Conservation (phyloP, 257 asterid genomes). For the Eustoma russellianum region DNA sequence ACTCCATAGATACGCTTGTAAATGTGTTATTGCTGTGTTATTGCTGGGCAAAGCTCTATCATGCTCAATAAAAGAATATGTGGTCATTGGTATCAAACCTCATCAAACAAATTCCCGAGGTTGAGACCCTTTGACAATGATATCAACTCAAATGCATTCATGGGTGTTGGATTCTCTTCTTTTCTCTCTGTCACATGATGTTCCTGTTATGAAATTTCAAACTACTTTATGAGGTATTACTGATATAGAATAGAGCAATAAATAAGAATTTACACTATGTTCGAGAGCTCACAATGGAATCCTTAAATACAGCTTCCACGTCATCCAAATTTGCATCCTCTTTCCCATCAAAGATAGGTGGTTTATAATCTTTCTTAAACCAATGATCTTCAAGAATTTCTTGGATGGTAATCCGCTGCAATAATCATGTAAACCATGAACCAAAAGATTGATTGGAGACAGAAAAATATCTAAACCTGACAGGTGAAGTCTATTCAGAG, state of each 20-base stretch:
- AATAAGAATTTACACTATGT: neutral
- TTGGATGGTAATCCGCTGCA: constrained; percentile 66
- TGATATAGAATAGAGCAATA: neutral
- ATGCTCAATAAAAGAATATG: no score
- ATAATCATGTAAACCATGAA: neutral
- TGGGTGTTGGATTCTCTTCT: constrained; percentile 69
- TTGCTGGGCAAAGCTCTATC: no score
- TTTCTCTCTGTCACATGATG: constrained; percentile 68
- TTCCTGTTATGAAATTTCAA: constrained; percentile 32
- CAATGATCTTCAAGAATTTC: constrained; percentile 74
- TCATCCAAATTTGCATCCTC: constrained; percentile 77
- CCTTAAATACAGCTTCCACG: constrained; percentile 90
- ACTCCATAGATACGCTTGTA: no score
- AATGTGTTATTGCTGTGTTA: no score
- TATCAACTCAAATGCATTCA: constrained; percentile 94
- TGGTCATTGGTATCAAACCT: constrained; percentile 31
- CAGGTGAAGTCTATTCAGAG: no score
- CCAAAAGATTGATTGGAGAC: constrained; percentile 1
- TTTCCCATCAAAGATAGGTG: constrained; percentile 67
- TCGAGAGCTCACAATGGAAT: constrained; percentile 49
- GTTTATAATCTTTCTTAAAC: constrained; percentile 82
- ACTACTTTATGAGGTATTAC: constrained; percentile 5
- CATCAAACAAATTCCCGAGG: constrained; percentile 73
- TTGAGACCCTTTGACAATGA: constrained; percentile 93
- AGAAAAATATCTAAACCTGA: neutral